A percentile compares a stretch with the other conserved stretches of the same genome.
Evolutionary conservation across 129 eudicot species (phyloP).

Genomic region (Oenanthe sinensis): DNA sequence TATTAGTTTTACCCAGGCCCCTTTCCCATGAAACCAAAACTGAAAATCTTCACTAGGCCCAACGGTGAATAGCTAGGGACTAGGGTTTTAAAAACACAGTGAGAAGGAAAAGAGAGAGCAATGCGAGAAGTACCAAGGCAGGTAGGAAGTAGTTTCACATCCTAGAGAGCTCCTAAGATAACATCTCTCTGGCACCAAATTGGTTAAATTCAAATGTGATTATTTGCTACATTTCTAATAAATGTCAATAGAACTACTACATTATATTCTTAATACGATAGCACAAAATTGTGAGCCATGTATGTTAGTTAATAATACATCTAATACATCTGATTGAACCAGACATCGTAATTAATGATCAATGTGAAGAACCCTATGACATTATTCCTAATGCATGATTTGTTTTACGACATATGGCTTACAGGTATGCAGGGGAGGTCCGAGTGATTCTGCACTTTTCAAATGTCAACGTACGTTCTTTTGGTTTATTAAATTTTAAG

Average conservation of each 20-base stretch:
- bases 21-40: neutral
- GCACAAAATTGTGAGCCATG: no score
- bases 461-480: conserved; percentile 49
- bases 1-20: no score
- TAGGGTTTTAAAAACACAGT: neutral
- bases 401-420: neutral
- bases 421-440: conserved; percentile 86
- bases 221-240: neutral
- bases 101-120: neutral
- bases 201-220: neutral
- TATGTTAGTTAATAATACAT: neutral
- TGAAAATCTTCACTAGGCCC: neutral
- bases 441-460: conserved; percentile 74
- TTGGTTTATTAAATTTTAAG: neutral
- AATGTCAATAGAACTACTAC: neutral
- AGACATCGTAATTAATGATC: neutral
- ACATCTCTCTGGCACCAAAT: neutral
- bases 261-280: neutral
- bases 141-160: neutral
- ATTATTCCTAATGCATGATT: conserved; percentile 4
- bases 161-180: neutral
- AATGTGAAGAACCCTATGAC: neutral
- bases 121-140: neutral
- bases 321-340: neutral
- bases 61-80: neutral